Base-by-base conservation (phyloP, 2,329 filamentous ascomycete species). In the Colletotrichum liaoningense region DNA sequence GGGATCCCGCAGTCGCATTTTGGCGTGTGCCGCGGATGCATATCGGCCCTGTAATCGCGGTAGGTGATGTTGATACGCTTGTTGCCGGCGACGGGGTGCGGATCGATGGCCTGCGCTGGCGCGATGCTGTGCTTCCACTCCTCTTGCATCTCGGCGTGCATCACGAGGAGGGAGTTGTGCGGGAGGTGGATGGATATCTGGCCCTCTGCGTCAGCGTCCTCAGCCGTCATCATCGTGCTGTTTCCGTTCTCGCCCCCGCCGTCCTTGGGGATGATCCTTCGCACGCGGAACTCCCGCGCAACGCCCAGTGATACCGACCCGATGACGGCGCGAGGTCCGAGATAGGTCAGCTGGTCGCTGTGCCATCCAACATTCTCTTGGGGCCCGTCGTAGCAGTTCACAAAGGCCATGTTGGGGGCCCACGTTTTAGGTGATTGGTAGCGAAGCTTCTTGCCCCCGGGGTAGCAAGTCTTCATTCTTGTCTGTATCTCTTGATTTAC, bases 61-160 rank as follows among this genome's bases (percentile, higher is more conserved):
- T 98, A 99, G 0, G 97, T 99, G 80, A 99, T 90, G 80, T 98
- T 98, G 77, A 99, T 95, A 54, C 97, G 89, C 75, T 91, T 92
- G 77, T 92, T 95, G 0, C 93, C 93, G 0, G 95, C 89, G 1
- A 98, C 81, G 0, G 95, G 94, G 81, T 99, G 97, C 1, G 95
- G 94, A 74, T 95, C 93, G 72, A 98, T 93, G 4, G 92, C 90
- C 62, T 88, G 87, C 0, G 93, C 92, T 0, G 95, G 93, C 0
- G 91, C 87, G 56, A 99, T 93, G 76, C 90, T 90, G 81, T 99
- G 97, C 81, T 98, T 98, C 95, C 95, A 98, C 79, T 94, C 93
- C 80, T 98, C 96, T 80, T 98, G 96, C 94, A 98, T 98, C 80
- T 97, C 95, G 1, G 96, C 95, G 79, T 98, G 95, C 97, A 99